Evolutionary conservation across 192 early-diverging fungal genomes (phyloP).

Genomic region (Neocallimastix lanati): DNA sequence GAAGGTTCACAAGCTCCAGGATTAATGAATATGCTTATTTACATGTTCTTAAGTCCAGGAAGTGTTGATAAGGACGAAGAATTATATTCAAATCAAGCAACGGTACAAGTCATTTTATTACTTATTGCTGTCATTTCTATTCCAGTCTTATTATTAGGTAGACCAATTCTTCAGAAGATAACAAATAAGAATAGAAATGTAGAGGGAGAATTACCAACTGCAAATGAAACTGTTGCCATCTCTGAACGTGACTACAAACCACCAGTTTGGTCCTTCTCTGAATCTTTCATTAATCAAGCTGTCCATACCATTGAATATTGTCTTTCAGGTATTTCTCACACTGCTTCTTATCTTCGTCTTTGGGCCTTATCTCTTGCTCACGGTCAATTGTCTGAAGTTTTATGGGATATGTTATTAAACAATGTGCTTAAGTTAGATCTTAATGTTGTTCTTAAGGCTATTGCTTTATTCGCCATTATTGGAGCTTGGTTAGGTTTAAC

Average conservation of each 20-base stretch:
- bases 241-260: neutral
- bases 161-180: neutral
- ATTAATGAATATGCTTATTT: slow-evolving; percentile 94
- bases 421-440: slow-evolving; percentile 24
- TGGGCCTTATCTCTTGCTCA: slow-evolving; percentile 98
- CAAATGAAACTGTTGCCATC: neutral
- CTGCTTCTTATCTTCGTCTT: slow-evolving; percentile 96
- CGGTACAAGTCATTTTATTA: slow-evolving; percentile 61
- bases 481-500: slow-evolving; percentile 78
- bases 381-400: slow-evolving; percentile 89
- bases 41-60: slow-evolving; percentile 95
- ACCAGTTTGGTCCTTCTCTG: slow-evolving; percentile 7
- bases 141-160: slow-evolving; percentile 17
- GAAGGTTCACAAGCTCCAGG: slow-evolving; percentile 59
- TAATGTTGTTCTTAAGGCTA: slow-evolving; percentile 26
- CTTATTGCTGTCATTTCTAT: slow-evolving; percentile 72
- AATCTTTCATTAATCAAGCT: slow-evolving; percentile 88
- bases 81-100: slow-evolving; percentile 73
- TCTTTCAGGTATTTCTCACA: slow-evolving; percentile 72
- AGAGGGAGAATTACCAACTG: neutral
- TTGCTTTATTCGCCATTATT: slow-evolving; percentile 64
- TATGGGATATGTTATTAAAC: slow-evolving; percentile 81
- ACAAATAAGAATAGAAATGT: neutral
- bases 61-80: slow-evolving; percentile 39
- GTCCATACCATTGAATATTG: slow-evolving; percentile 99